Evolutionary conservation across 2,329 filamentous ascomycete species (phyloP), one percentile per base, ranked within the genome.

Genomic region (Epichloe gansuensis): DNA sequence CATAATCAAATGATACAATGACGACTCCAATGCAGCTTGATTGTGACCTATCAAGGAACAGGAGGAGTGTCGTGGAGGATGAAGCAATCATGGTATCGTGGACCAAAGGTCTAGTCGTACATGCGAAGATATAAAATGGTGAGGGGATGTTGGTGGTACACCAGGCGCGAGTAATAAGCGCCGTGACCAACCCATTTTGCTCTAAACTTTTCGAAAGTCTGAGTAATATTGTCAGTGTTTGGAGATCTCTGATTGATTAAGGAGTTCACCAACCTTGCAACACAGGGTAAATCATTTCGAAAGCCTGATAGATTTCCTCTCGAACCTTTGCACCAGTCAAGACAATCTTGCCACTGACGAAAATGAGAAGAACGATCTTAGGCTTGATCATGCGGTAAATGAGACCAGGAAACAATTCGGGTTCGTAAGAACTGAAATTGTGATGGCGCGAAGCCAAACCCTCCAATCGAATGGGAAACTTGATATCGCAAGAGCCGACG

Each of bases 361-460:
- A 97, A 71, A 98, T 96, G 66, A 97, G 76, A 28, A 97, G 83
- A 51, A 97, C 91, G 61, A 97, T 95, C 83, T 97, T 97, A 21
- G 93, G 93, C 78, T 97, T 97, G 78, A 97, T 96, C 93, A 98
- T 98, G 69, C 93, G 90, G 75, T 98, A 98, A 74, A 98, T 98
- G 50, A 98, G 84, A 82, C 93, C 93, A 65, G 93, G 93, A 81
- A 97, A 98, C 69, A 98, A 72, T 69, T 98, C 93, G 60, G 93
- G 93, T 72, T 98, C 93, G 72, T 98, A 98, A 54, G 91, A 96
- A 73, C 88, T 94, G 82, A 97, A 98, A 75, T 95, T 95, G 78
- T 97, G 91, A 80, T 98, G 93, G 73, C 91, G 89, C 61, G 86
- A 93, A 15, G 93, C 93, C 67, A 98, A 76, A 72, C 93, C 93